phyloP scores from a whole-genome alignment of 2,329 filamentous ascomycete species.

The Ophiostoma angusticollis region DNA sequence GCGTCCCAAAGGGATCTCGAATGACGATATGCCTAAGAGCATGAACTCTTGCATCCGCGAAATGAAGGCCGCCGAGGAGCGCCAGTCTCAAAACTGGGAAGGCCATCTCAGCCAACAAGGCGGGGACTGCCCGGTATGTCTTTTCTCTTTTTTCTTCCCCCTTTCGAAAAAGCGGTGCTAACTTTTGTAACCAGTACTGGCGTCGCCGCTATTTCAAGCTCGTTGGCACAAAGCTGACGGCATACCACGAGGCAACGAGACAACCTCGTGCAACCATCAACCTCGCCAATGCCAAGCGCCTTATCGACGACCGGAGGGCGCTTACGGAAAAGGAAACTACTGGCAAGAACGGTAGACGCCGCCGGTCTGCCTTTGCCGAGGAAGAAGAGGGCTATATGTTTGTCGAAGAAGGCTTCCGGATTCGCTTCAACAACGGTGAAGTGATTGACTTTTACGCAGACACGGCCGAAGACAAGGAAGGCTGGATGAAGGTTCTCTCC shows the following conservation, averaged over 20 bases:
- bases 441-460: conserved; percentile 98
- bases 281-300: conserved; percentile 76
- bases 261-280: conserved; percentile 97
- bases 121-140: conserved; percentile 87
- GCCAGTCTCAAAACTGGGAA: conserved; percentile 67
- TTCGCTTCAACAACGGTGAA: conserved; percentile 96
- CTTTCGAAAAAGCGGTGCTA: conserved; percentile 8
- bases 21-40: conserved; percentile 98
- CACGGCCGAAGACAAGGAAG: conserved; percentile 73
- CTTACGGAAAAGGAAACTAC: conserved; percentile 74
- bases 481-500: conserved; percentile 80
- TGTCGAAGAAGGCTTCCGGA: conserved; percentile 96
- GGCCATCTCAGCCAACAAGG: conserved; percentile 91
- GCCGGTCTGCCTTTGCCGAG: conserved; percentile 91
- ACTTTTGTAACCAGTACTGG: conserved; percentile 62
- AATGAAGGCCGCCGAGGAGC: conserved; percentile 77
- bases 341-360: conserved; percentile 63
- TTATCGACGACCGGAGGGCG: conserved; percentile 82
- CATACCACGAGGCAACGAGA: conserved; percentile 88
- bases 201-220: conserved; percentile 95
- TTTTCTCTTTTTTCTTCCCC: not conserved
- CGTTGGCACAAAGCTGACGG: conserved; percentile 78
- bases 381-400: conserved; percentile 99
- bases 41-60: conserved; percentile 95
- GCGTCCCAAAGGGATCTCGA: conserved; percentile 70